Evolutionary conservation across 495 filamentous ascomycete genomes (phyloP).

Genomic region (Cenococcum geophilum): DNA sequence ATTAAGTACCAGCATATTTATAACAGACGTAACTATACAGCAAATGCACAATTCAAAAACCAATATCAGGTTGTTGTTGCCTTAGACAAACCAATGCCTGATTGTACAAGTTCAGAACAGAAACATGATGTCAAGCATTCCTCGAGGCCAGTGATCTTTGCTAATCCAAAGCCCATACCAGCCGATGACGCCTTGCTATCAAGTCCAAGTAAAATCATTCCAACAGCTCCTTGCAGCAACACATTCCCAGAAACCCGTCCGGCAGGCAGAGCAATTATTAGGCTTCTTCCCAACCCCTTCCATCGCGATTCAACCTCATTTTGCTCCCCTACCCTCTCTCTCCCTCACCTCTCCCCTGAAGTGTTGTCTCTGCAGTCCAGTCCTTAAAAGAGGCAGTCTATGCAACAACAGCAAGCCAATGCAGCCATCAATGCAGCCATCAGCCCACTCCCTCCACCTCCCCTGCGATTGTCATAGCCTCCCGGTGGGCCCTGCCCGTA

Average conservation of each 20-base stretch:
- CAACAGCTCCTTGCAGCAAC: neutral
- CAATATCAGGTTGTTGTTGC: too few species aligned
- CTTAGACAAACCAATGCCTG: too few species aligned
- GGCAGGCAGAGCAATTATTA: too few species aligned
- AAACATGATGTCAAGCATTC: too few species aligned
- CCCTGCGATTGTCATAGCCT: slow-evolving; percentile 39
- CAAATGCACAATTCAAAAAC: too few species aligned
- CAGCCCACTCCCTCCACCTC: slow-evolving; percentile 37
- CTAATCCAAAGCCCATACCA: too few species aligned
- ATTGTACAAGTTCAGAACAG: too few species aligned
- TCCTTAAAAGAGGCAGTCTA: slow-evolving; percentile 49
- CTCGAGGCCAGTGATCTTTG: too few species aligned
- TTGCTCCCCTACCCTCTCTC: slow-evolving; percentile 10
- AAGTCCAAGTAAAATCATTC: slow-evolving; percentile 1
- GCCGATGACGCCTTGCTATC: neutral
- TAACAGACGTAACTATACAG: too few species aligned
- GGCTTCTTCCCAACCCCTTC: too few species aligned
- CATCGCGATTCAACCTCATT: neutral
- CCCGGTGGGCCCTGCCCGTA: slow-evolving; percentile 33
- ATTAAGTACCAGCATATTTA: too few species aligned
- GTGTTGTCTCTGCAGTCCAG: neutral
- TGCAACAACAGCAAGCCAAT: slow-evolving; percentile 50
- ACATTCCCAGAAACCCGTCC: too few species aligned
- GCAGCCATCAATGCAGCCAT: slow-evolving; percentile 47
- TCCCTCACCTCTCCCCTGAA: neutral